Conservation (phyloP, 1,139 yeast genomes). For the Geotrichum fermentans region DNA sequence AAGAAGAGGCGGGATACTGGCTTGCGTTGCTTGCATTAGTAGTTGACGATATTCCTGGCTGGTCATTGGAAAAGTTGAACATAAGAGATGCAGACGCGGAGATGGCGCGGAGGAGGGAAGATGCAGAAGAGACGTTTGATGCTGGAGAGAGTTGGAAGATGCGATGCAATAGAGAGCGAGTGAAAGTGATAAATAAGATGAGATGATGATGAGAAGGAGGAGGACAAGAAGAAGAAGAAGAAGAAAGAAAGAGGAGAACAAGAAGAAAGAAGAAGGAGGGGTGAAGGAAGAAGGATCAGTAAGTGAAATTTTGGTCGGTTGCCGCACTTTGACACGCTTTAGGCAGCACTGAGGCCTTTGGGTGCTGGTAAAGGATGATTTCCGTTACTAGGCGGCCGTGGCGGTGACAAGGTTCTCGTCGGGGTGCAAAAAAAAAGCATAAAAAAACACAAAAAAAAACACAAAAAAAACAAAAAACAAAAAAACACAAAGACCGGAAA, state of each 20-base stretch:
- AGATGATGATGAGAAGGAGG: neutral
- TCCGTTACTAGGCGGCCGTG: too few relatives aligned
- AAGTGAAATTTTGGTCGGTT: too few relatives aligned
- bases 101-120: neutral
- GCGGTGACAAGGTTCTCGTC: too few relatives aligned
- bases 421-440: too few relatives aligned
- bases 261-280: neutral
- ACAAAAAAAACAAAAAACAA: neutral
- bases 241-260: neutral
- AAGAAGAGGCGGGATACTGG: neutral
- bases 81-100: slow-evolving; percentile 4
- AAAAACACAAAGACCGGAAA: neutral
- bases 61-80: slow-evolving; percentile 12
- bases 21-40: neutral
- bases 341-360: too few relatives aligned
- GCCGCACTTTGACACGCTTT: too few relatives aligned
- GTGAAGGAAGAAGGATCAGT: too few relatives aligned
- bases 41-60: slow-evolving; percentile 1
- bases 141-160: neutral
- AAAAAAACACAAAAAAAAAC: neutral
- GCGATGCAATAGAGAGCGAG: neutral
- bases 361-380: too few relatives aligned
- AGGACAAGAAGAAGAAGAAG: neutral
- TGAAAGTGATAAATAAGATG: neutral
- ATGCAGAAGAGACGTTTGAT: slow-evolving; percentile 1